These are phyloP conservation scores for Diutina rugosa DNA, from an alignment of 1,139 yeast genomes.

Conservation along the genomic window DNA sequence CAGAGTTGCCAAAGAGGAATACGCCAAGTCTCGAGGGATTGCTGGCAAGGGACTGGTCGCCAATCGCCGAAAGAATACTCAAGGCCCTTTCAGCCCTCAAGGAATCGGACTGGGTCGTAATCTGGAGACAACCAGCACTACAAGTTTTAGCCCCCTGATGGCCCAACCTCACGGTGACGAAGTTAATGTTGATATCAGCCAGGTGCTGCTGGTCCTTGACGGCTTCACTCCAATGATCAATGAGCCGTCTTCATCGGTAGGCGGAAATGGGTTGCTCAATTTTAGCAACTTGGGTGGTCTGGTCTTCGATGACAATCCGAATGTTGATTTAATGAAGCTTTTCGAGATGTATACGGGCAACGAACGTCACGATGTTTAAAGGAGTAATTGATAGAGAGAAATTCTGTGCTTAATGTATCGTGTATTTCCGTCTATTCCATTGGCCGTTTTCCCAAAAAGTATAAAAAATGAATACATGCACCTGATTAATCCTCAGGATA, in stretches of 20 bases:
- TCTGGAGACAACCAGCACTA: background rate
- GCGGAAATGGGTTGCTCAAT: background rate
- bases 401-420: background rate
- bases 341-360: constrained; percentile 17
- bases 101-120: background rate
- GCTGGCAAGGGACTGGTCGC: background rate
- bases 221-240: background rate
- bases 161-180: background rate
- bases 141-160: background rate
- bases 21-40: constrained; percentile 5
- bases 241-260: background rate
- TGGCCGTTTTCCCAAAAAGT: background rate
- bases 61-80: background rate
- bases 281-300: constrained; percentile 3
- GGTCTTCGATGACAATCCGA: constrained; percentile 8
- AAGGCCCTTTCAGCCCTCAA: background rate
- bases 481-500: constrained; percentile 9
- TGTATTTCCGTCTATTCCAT: background rate
- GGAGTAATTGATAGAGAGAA: background rate
- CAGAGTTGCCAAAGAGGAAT: constrained; percentile 19
- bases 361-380: background rate
- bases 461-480: background rate
- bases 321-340: constrained; percentile 25
- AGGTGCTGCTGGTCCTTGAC: background rate
- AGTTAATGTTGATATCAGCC: background rate